Conservation (phyloP, 768 basidiomycete species). For the Baorangia bicolor region DNA sequence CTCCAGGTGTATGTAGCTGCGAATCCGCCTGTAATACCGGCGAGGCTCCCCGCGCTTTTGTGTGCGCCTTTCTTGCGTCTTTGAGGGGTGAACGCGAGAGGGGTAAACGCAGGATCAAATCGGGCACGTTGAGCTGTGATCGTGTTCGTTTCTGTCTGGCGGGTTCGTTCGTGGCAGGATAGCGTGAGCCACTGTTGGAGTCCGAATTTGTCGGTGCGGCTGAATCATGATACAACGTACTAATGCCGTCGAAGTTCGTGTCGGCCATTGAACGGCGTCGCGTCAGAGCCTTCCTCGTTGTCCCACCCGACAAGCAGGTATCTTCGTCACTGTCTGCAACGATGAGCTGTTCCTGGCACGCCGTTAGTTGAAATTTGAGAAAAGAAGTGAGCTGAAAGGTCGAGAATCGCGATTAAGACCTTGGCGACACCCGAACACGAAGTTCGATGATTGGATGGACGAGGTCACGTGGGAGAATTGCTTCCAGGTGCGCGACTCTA, state of each 20-base stretch:
- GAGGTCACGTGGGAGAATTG: neutral
- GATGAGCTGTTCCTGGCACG: neutral
- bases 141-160: slow-evolving; percentile 38
- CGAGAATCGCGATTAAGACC: neutral
- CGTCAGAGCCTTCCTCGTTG: neutral
- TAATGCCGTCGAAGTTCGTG: slow-evolving; percentile 10
- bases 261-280: slow-evolving; percentile 16
- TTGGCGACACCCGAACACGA: neutral
- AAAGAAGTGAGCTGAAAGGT: neutral
- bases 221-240: slow-evolving; percentile 4
- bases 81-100: slow-evolving; percentile 52
- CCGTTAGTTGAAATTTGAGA: neutral
- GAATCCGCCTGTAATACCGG: slow-evolving; percentile 5
- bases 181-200: neutral
- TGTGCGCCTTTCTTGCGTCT: slow-evolving; percentile 41
- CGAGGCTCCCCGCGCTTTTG: slow-evolving; percentile 27
- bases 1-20: neutral
- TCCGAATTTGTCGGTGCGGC: slow-evolving; percentile 1
- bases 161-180: neutral
- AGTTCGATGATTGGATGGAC: neutral
- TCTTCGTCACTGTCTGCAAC: neutral
- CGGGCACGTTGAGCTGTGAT: slow-evolving; percentile 50
- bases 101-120: slow-evolving; percentile 45
- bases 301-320: neutral
- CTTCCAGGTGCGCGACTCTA: too few species aligned